A percentile compares a stretch with the other conserved stretches of the same genome.
Conservation (phyloP, 495 filamentous ascomycete species). For the Hypoxylon subgilvum region DNA sequence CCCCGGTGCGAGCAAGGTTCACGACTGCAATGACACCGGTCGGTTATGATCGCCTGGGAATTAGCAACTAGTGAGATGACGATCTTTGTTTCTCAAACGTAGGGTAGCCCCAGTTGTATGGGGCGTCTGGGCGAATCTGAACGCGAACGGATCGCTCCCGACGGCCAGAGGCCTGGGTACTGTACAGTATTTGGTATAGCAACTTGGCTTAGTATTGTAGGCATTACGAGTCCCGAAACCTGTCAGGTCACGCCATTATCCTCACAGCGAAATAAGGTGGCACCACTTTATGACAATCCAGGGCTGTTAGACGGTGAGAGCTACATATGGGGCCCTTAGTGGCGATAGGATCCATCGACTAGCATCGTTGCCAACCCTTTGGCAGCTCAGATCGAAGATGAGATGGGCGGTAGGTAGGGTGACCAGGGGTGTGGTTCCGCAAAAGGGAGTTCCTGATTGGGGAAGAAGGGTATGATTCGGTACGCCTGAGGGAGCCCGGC, state of each 20-base stretch:
- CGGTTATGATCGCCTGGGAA: constrained; percentile 39
- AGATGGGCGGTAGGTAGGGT: constrained; percentile 32
- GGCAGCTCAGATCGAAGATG: constrained; percentile 43
- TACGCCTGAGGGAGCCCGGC: constrained; percentile 26
- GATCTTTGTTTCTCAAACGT: constrained; percentile 40
- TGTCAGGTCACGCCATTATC: constrained; percentile 42
- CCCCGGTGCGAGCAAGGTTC: constrained; percentile 30
- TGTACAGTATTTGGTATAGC: constrained; percentile 31
- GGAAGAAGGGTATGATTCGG: constrained; percentile 37
- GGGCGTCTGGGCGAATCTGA: constrained; percentile 40
- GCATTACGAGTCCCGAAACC: constrained; percentile 41
- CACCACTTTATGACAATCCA: constrained; percentile 39
- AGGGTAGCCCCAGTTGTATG: constrained; percentile 34
- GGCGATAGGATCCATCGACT: constrained; percentile 37
- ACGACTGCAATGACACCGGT: constrained; percentile 28
- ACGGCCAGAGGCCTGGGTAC: constrained; percentile 34
- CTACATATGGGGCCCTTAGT: constrained; percentile 32
- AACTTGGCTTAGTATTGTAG: constrained; percentile 22
- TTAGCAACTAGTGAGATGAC: constrained; percentile 39
- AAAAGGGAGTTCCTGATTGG: constrained; percentile 37
- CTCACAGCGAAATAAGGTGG: constrained; percentile 41
- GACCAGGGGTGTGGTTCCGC: constrained; percentile 28
- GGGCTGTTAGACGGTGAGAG: constrained; percentile 34
- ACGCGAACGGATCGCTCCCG: constrained; percentile 41
- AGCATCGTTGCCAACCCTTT: constrained; percentile 39